A percentile compares a stretch with the other conserved stretches of the same genome.
phyloP scores from a whole-genome alignment of 73 alveolate genomes.

The Symbiodinium natans region DNA sequence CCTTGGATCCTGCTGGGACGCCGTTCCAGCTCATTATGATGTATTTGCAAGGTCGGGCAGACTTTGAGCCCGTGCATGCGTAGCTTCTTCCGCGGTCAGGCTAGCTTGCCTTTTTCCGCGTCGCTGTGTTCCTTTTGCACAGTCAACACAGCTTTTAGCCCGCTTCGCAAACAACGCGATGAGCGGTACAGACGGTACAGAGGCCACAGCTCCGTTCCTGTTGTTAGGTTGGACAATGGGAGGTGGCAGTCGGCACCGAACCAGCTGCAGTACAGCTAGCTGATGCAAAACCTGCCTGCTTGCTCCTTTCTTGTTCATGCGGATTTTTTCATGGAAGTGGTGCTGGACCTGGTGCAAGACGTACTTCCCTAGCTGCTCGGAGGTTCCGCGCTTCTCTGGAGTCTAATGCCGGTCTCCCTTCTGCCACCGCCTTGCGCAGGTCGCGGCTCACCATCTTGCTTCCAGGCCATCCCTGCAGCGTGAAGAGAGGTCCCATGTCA shows the following conservation, averaged over 20 bases:
- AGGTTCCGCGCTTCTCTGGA: background rate
- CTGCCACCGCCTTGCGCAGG: constrained; percentile 11
- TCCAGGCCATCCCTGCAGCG: background rate
- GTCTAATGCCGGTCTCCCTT: background rate
- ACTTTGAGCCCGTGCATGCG: background rate
- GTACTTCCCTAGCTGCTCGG: background rate
- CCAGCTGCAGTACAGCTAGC: background rate
- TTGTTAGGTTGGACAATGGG: too few relatives aligned
- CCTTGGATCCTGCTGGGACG: constrained; percentile 1
- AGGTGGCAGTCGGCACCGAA: background rate
- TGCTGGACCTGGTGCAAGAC: background rate
- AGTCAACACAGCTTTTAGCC: background rate
- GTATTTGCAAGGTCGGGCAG: background rate
- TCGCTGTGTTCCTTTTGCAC: background rate
- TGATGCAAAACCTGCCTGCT: constrained; percentile 14
- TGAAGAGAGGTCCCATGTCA: constrained; percentile 12
- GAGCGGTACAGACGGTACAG: background rate
- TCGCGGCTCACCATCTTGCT: background rate
- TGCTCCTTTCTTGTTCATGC: background rate
- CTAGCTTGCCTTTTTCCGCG: background rate
- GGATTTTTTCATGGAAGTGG: background rate
- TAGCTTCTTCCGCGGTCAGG: background rate
- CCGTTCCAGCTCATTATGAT: background rate
- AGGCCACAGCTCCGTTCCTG: background rate
- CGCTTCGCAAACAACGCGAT: background rate